Evolutionary conservation across 2,329 filamentous ascomycete genomes (phyloP), one percentile per base, ranked within the genome.

Genomic region (Elsinoe necatrix): DNA sequence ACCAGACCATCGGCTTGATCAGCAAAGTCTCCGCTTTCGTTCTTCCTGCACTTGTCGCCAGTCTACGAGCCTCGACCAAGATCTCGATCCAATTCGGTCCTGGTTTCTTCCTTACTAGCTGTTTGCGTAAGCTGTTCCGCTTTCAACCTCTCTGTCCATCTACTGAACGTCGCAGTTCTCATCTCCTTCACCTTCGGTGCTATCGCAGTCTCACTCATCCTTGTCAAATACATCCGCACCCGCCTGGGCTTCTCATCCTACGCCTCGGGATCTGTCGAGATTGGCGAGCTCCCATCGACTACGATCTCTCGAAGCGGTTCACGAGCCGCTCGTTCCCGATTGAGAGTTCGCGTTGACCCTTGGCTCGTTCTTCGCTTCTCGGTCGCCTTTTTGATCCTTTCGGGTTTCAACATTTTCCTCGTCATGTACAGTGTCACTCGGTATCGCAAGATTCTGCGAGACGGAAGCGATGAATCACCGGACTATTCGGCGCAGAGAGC

Each of bases 341-440:
- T 59, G 8, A 55, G 50, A 25, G 35, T 55, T 1, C 41, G 50
- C 11, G 54, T 60, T 16, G 59, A 61, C 12, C 47, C 47, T 20
- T 62, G 60, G 60, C 58, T 63, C 12, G 43, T 63, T 6, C 23
- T 62, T 21, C 59, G 61, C 29, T 63, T 63, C 50, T 47, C 47
- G 3, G 54, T 62, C 23, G 58, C 59, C 18, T 63, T 61, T 21
- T 8, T 61, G 29, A 56, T 59, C 3, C 23, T 61, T 21, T 61
- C 60, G 34, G 59, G 57, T 21, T 63, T 59, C 45, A 60, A 62
- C 21, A 55, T 59, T 37, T 59, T 58, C 43, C 45, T 62, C 11
- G 52, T 61, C 16, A 50, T 54, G 14, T 57, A 56, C 35, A 31
- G 48, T 11, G 45, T 58, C 35, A 56, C 35, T 9, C 41, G 55